Base-by-base conservation (phyloP, 768 basidiomycete species). In the Trametes gibbosa region DNA sequence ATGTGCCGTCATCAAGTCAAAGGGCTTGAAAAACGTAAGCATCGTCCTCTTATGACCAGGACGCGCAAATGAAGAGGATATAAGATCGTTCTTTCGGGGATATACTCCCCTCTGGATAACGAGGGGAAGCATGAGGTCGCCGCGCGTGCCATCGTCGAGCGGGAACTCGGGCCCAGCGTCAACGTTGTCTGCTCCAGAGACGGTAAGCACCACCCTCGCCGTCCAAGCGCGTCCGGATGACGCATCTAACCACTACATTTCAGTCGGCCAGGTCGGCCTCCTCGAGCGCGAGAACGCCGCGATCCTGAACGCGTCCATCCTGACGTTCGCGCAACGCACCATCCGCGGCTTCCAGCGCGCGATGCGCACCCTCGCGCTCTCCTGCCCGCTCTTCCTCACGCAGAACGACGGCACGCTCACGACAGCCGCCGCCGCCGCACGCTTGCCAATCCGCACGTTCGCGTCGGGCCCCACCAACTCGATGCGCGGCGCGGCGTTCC, bases 251-350 rank as follows among this genome's bases (percentile, higher is more conserved):
- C 37, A 5, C 34, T 27, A n/a, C 29, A 21, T 14, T 47, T 0
- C 46, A 80, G 84, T 84, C 41, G 84, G 79, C 8, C 80, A 81
- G 65, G 74, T 85, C 23, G 83, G 84, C 34, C 74, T 87, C 50
- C 70, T 86, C 16, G 83, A 85, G 62, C 78, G 86, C 43, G 86
- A 87, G 66, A 87, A 88, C 55, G 86, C 87, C 0, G 71, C 84
- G 14, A 86, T 88, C 59, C 76, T 87, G 59, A 88, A 87, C 62
- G 85, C 85, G 1, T 82, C 85, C 2, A 79, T 87, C 63, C 75
- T 84, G 35, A 70, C 76, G 29, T 87, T 83, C 68, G 85, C 86
- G 0, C 78, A 76, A 49, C 75, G 73, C 48, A 85, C 84, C 0
- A 79, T 87, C 40, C 62, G 70, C 1, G 81, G 81, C 16, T 87